Percentiles rank a stretch among this genome's conserved stretches.
Evolutionary conservation across 768 basidiomycete species (phyloP).

Genomic region (Lactarius indigo): DNA sequence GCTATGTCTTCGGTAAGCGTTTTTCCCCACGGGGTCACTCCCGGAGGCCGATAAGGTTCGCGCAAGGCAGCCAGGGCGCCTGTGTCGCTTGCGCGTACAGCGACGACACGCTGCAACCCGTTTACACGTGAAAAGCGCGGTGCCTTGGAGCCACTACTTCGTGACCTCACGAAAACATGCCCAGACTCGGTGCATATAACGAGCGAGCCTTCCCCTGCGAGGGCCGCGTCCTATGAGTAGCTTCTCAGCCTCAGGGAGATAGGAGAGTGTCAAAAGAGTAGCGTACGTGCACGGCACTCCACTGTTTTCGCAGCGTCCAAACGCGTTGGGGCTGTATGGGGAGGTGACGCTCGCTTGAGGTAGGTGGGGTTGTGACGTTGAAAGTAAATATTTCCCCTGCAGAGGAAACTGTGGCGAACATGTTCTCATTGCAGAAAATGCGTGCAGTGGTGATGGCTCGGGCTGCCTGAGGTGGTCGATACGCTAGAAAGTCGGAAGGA

Average conservation of each 20-base stretch:
- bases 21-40: conserved; percentile 54
- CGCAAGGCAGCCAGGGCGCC: conserved; percentile 87
- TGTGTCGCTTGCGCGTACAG: conserved; percentile 76
- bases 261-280: not conserved
- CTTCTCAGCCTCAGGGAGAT: not conserved
- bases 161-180: conserved; percentile 83
- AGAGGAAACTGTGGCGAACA: conserved; percentile 77
- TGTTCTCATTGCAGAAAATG: conserved; percentile 72
- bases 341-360: conserved; percentile 34
- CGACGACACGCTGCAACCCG: conserved; percentile 78
- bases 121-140: conserved; percentile 80
- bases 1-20: conserved; percentile 64
- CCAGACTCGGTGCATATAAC: conserved; percentile 94
- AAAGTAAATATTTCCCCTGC: conserved; percentile 94
- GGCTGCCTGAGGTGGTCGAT: conserved; percentile 75
- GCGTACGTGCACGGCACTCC: conserved; percentile 73
- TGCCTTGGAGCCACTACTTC: conserved; percentile 46
- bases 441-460: conserved; percentile 72
- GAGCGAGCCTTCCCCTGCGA: conserved; percentile 83
- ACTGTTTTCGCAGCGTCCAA: conserved; percentile 86
- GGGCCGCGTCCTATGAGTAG: conserved; percentile 73
- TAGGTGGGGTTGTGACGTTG: conserved; percentile 33
- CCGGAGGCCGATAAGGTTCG: conserved; percentile 59
- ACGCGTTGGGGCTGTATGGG: conserved; percentile 78
- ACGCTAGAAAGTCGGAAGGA: conserved; percentile 40